phyloP scores from a whole-genome alignment of 208 protist genomes.

The Phytomonas francai region DNA sequence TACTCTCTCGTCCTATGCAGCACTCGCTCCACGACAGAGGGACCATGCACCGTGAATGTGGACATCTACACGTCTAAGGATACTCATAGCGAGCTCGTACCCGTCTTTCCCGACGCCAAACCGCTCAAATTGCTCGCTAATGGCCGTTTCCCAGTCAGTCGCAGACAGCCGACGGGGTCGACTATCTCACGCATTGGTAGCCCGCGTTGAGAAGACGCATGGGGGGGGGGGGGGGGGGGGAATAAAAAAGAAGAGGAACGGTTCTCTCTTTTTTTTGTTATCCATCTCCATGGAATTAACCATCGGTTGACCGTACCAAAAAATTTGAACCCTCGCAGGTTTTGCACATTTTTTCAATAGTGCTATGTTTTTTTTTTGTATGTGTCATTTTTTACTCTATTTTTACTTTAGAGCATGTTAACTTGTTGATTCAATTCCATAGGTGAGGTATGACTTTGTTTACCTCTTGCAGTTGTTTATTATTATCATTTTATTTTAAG shows the following conservation, averaged over 20 bases:
- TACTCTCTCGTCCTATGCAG: constrained; percentile 51
- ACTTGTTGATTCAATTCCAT: neutral
- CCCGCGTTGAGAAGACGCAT: neutral
- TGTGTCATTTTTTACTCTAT: neutral
- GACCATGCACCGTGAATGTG: constrained; percentile 32
- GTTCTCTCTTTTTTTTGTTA: neutral
- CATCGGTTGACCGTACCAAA: neutral
- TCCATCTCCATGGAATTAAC: neutral
- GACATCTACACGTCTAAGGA: constrained; percentile 51
- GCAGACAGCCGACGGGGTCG: constrained; percentile 42
- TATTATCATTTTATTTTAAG: no score
- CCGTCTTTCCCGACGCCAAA: constrained; percentile 45
- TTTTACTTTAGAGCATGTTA: neutral
- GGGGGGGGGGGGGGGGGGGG: no score
- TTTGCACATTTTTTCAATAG: neutral
- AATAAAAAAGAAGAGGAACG: neutral
- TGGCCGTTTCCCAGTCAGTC: constrained; percentile 48
- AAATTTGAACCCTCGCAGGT: neutral
- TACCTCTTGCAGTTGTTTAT: neutral
- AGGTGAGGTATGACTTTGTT: neutral
- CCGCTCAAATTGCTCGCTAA: constrained; percentile 34
- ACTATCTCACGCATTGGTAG: constrained; percentile 29
- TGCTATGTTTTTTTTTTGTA: neutral
- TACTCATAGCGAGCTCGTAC: constrained; percentile 39
- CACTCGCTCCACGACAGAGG: constrained; percentile 16